A percentile compares a stretch with the other conserved stretches of the same genome.
Conservation (phyloP, 2,329 filamentous ascomycete species). For the Emmonsiellopsis sp. region DNA sequence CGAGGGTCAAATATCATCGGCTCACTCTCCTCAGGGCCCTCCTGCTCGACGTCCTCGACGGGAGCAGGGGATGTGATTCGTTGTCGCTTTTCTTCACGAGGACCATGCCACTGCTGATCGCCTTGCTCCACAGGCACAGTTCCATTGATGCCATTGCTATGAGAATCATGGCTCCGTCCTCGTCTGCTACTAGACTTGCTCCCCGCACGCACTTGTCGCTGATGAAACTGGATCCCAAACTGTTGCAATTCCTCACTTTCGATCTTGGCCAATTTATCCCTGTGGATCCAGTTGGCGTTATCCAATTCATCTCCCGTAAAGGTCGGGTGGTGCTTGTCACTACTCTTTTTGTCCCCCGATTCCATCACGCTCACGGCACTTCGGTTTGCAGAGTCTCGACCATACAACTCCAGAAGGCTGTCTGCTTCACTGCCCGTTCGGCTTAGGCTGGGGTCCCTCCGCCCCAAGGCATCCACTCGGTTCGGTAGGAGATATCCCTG, state of each 20-base stretch:
- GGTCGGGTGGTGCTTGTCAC: constrained; percentile 9
- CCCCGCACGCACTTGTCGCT: constrained; percentile 26
- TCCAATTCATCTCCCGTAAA: constrained; percentile 18
- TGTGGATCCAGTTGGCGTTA: constrained; percentile 40
- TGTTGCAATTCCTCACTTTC: constrained; percentile 43
- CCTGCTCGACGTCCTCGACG: constrained; percentile 29
- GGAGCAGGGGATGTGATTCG: constrained; percentile 22
- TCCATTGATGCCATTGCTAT: constrained; percentile 21
- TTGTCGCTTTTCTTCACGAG: constrained; percentile 25
- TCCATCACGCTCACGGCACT: constrained; percentile 17
- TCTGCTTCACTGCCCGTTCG: constrained; percentile 31
- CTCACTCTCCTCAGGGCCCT: constrained; percentile 25
- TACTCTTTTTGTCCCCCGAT: constrained; percentile 13
- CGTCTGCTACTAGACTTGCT: constrained; percentile 26
- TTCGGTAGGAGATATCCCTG: constrained; percentile 16
- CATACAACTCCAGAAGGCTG: constrained; percentile 27
- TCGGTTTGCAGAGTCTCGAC: constrained; percentile 19
- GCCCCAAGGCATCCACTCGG: constrained; percentile 22
- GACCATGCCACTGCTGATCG: constrained; percentile 22
- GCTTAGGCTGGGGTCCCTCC: constrained; percentile 23
- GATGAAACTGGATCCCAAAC: constrained; percentile 33
- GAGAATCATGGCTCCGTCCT: constrained; percentile 28
- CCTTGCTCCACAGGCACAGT: constrained; percentile 19
- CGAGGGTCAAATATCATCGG: constrained; percentile 49
- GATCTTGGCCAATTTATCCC: constrained; percentile 41